These are phyloP conservation scores for Citrus inodora DNA, from an alignment of 345 rosid species.

Conservation along the genomic window DNA sequence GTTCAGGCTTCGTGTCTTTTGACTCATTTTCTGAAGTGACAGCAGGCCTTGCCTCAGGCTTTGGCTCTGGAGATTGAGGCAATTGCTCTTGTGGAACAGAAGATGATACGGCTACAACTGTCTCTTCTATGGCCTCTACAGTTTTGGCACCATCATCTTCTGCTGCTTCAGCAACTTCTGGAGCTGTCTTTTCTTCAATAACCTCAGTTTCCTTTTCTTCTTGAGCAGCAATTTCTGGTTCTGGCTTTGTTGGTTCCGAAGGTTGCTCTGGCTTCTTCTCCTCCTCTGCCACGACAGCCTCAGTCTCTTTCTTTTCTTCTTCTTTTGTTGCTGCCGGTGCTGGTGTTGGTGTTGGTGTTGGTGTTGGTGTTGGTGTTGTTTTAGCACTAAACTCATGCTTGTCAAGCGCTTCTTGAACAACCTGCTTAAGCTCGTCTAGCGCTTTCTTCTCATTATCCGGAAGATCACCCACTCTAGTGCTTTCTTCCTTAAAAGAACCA, in stretches of 20 bases:
- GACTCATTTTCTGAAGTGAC: background rate
- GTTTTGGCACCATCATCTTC: constrained; percentile 84
- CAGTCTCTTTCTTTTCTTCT: background rate
- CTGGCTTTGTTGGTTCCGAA: background rate
- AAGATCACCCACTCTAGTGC: constrained; percentile 28
- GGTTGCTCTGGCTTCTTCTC: background rate
- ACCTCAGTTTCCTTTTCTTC: constrained; percentile 5
- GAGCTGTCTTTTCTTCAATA: constrained; percentile 33
- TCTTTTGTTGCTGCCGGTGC: constrained; percentile 1
- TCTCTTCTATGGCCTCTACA: constrained; percentile 84
- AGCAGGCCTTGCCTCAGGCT: background rate
- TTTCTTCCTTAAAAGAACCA: constrained; percentile 27
- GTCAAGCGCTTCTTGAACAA: constrained; percentile 30
- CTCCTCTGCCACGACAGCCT: background rate
- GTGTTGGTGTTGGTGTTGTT: background rate
- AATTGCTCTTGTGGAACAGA: constrained; percentile 12
- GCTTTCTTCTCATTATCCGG: constrained; percentile 27
- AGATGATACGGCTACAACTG: constrained; percentile 54
- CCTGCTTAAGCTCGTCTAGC: constrained; percentile 22
- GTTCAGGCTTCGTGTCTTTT: background rate
- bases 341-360: constrained; percentile 6
- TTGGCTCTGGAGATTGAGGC: background rate
- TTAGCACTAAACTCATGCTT: constrained; percentile 16
- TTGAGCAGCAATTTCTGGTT: background rate
- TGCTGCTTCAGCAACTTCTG: constrained; percentile 20